phyloP scores from a whole-genome alignment of 2,329 filamentous ascomycete genomes.

The Sclerotinia spermophila region DNA sequence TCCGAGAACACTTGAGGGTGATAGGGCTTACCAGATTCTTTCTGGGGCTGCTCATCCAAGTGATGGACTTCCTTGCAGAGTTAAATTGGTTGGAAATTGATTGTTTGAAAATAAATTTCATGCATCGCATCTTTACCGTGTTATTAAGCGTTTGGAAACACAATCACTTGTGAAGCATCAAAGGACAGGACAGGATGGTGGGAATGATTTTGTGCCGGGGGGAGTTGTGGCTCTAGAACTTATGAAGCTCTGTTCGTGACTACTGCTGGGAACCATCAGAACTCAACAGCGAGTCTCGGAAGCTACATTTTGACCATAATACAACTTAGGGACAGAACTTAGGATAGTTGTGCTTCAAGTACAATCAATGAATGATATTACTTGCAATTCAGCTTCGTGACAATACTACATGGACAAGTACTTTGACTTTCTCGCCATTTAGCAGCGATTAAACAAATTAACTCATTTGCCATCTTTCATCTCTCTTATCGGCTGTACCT shows the following conservation, averaged over 20 bases:
- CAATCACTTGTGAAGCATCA: too few relatives aligned
- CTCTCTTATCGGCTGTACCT: not conserved
- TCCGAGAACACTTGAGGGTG: not conserved
- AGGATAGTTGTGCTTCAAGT: not conserved
- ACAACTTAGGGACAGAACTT: not conserved
- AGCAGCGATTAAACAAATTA: fast-evolving
- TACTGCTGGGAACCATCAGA: not conserved
- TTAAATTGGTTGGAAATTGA: not conserved
- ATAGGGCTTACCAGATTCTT: not conserved
- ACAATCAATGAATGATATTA: not conserved
- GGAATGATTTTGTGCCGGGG: not conserved
- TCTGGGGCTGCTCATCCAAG: not conserved
- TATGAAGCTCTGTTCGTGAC: not conserved
- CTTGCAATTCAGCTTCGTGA: too few relatives aligned
- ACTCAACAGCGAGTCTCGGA: not conserved
- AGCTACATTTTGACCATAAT: not conserved
- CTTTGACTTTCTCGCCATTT: too few relatives aligned
- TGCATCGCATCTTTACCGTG: not conserved
- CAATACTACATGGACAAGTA: too few relatives aligned
- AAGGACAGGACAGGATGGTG: not conserved
- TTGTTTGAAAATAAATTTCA: not conserved
- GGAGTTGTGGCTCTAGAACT: not conserved
- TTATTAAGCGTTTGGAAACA: too few relatives aligned
- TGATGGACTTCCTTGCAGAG: not conserved
- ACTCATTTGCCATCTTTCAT: not conserved